Conservation (phyloP, 1,284 basidiomycete species). For the Pseudozyma sp. region DNA sequence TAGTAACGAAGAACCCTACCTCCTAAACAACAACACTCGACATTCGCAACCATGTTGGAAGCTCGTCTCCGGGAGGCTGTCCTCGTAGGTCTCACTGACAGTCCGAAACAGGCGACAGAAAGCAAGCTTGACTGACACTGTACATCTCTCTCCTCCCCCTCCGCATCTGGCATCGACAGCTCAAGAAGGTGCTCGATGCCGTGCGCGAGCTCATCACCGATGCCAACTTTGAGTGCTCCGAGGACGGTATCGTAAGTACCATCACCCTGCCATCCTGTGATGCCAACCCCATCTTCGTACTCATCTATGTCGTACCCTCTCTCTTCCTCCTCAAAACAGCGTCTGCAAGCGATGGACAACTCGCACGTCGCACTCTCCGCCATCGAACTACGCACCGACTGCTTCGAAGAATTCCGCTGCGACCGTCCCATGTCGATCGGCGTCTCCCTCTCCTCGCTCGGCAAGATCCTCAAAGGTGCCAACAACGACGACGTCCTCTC, state of each 20-base stretch:
- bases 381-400: constrained; percentile 74
- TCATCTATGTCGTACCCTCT: background rate
- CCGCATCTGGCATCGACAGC: constrained; percentile 24
- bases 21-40: background rate
- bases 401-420: constrained; percentile 78
- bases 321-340: constrained; percentile 26
- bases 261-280: background rate
- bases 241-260: constrained; percentile 84
- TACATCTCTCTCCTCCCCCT: background rate
- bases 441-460: constrained; percentile 79
- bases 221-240: constrained; percentile 97
- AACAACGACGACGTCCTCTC: constrained; percentile 95
- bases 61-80: constrained; percentile 59
- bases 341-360: constrained; percentile 96
- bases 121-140: background rate
- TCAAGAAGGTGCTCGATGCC: constrained; percentile 72
- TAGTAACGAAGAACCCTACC: background rate
- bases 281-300: no score
- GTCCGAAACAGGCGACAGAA: background rate
- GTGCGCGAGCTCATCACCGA: constrained; percentile 98
- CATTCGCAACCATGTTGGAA: constrained; percentile 55
- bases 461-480: constrained; percentile 96
- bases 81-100: constrained; percentile 34
- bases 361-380: constrained; percentile 97
- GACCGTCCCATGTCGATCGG: constrained; percentile 88